Evolutionary conservation across 345 rosid species (phyloP).

Genomic region (Excoecaria agallocha): DNA sequence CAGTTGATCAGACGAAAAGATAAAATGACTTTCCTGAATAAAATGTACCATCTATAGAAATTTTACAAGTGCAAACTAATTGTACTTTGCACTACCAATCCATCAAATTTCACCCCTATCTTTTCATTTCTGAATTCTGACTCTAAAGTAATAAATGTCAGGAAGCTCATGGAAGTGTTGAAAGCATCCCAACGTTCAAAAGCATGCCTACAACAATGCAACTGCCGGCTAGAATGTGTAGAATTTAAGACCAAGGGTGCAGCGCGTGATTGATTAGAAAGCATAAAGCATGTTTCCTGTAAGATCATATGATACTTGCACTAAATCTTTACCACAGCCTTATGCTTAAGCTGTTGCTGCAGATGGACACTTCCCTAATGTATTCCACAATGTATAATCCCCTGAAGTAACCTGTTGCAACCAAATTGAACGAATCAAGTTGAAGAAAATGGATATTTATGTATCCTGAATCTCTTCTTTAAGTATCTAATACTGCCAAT

Average conservation of each 20-base stretch:
- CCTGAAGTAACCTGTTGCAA: slow-evolving; percentile 66
- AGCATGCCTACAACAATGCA: not conserved
- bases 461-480: not conserved
- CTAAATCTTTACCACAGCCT: not conserved
- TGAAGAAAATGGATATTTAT: not conserved
- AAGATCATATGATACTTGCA: not conserved
- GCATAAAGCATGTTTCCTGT: not conserved
- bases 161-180: not conserved
- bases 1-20: not conserved
- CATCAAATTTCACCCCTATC: not conserved
- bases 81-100: not conserved
- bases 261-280: not conserved
- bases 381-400: slow-evolving; percentile 91
- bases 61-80: not conserved
- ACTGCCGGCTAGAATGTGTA: not conserved
- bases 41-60: not conserved
- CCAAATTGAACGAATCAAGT: not conserved
- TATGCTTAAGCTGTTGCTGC: slow-evolving; percentile 12
- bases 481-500: not conserved
- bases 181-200: not conserved
- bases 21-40: not conserved
- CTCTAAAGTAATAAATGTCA: not conserved
- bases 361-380: slow-evolving; percentile 82
- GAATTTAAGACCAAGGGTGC: not conserved
- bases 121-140: not conserved